Base-by-base conservation (phyloP, 805 yeast species). In the Candida silvatica region DNA sequence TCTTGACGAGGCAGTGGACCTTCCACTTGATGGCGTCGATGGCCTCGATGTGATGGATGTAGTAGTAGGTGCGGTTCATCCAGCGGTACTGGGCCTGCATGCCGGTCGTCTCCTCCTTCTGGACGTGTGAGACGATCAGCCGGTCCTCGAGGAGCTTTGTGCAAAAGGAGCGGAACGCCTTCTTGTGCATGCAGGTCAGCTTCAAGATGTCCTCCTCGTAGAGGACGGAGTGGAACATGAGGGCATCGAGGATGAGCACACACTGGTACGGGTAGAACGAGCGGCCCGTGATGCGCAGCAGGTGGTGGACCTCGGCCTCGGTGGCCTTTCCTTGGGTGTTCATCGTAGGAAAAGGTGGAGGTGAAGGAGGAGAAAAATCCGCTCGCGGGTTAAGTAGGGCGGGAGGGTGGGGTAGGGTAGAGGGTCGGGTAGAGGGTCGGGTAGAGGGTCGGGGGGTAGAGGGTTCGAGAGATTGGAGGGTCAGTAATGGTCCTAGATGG, bases 21-120 rank as follows among this genome's bases (percentile, higher is more conserved):
- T 88, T 87, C 97, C 97, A 92, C 59, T 92, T 92, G 53, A 92
- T 77, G 3, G 96, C 77, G 60, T 92, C 98, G 27, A 92, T 84
- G 0, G 97, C 94, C 56, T 87, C 95, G 3, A 96, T 85, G 53
- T 74, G 76, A 52, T 86, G 95, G 36, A 90, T 79, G 32, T 43
- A 56, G 56, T 74, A 92, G 60, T 80, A 92, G 49, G 86, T 86
- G 3, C 90, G 81, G 47, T 88, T 71, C 31, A 78, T 76, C 37
- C 80, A 72, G 42, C 95, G 67, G 41, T 56, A 73, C 37, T 75
- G 82, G 17, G 71, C 69, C 31, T 17, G 20, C 18, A 12, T 20
- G 6, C 31, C 31, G 8, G 31, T 28, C 4, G 72, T 76, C 39
- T 73, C 81, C 51, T 75, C 86, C 56, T 81, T 75, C 52, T 82